phyloP scores from a whole-genome alignment of 2,329 filamentous ascomycete species.

The Fusarium sp. region DNA sequence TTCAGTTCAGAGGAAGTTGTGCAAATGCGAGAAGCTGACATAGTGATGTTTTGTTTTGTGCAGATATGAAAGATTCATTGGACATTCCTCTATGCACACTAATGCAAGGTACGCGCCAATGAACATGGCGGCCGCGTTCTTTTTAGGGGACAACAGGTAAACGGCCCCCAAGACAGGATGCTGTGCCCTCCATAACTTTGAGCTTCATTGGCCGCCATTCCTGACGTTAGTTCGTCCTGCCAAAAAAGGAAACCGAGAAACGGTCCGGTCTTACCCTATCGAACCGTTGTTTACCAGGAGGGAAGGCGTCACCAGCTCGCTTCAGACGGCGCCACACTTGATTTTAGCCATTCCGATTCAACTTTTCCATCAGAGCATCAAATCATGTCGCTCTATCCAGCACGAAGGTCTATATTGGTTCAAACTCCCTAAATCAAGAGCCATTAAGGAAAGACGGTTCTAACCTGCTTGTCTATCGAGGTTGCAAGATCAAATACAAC shows the following conservation, averaged over 20 bases:
- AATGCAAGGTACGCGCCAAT: constrained; percentile 49
- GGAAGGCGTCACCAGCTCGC: constrained; percentile 35
- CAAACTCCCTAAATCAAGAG: neutral
- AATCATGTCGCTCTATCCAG: constrained; percentile 5
- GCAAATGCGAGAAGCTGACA: constrained; percentile 18
- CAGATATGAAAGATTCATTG: constrained; percentile 20
- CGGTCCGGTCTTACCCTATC: constrained; percentile 36
- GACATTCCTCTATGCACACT: constrained; percentile 24
- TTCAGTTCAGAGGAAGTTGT: too few relatives aligned
- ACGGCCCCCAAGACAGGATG: constrained; percentile 43
- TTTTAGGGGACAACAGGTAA: constrained; percentile 30
- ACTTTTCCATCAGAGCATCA: constrained; percentile 21
- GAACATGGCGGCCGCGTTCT: constrained; percentile 16
- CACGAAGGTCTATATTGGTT: constrained; percentile 7
- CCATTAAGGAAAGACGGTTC: neutral
- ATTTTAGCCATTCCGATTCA: constrained; percentile 20
- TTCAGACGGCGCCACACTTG: constrained; percentile 23
- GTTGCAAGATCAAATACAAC: neutral
- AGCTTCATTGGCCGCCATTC: constrained; percentile 30
- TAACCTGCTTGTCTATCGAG: neutral
- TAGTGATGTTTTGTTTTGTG: constrained; percentile 21
- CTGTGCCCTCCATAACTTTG: constrained; percentile 20
- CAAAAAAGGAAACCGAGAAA: constrained; percentile 39
- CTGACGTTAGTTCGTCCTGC: constrained; percentile 22
- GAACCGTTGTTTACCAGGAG: constrained; percentile 28